A percentile compares a stretch with the other conserved stretches of the same genome.
Evolutionary conservation across 352 stramenopile genomes (phyloP).

Genomic region (Thraustochytrium sp.): DNA sequence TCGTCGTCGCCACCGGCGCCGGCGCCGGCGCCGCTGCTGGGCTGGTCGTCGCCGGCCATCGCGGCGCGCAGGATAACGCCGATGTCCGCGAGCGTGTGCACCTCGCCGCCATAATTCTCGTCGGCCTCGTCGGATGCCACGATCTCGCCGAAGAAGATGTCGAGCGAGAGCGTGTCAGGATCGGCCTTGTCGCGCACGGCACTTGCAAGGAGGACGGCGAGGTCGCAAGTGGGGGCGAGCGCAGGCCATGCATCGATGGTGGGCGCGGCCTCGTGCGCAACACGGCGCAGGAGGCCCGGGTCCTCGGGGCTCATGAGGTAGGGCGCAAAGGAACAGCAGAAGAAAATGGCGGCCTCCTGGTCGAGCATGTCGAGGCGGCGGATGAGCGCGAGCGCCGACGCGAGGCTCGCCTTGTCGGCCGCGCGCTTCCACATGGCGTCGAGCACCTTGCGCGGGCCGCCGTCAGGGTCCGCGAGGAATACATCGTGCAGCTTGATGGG

Average conservation of each 20-base stretch:
- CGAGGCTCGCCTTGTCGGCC: neutral
- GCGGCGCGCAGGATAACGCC: too few relatives aligned
- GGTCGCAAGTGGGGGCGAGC: neutral
- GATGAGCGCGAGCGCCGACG: neutral
- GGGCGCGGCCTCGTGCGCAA: neutral
- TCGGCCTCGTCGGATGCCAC: too few relatives aligned
- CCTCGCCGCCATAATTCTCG: too few relatives aligned
- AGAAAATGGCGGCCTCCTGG: neutral
- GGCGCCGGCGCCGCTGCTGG: too few relatives aligned
- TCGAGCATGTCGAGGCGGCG: neutral
- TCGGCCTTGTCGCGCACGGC: too few relatives aligned
- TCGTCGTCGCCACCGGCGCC: neutral
- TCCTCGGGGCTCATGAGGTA: neutral
- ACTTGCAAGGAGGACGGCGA: too few relatives aligned
- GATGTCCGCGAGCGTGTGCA: too few relatives aligned
- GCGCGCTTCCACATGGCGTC: neutral
- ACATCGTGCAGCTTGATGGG: neutral
- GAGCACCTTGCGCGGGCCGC: neutral
- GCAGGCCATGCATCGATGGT: neutral
- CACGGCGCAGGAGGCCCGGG: neutral
- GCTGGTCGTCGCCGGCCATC: too few relatives aligned
- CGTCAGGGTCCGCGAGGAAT: neutral
- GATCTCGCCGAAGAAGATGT: too few relatives aligned
- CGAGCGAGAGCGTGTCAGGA: too few relatives aligned
- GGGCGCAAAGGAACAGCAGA: neutral